Evolutionary conservation across 192 early-diverging fungal species (phyloP).

Genomic region (Coemansia sp.): DNA sequence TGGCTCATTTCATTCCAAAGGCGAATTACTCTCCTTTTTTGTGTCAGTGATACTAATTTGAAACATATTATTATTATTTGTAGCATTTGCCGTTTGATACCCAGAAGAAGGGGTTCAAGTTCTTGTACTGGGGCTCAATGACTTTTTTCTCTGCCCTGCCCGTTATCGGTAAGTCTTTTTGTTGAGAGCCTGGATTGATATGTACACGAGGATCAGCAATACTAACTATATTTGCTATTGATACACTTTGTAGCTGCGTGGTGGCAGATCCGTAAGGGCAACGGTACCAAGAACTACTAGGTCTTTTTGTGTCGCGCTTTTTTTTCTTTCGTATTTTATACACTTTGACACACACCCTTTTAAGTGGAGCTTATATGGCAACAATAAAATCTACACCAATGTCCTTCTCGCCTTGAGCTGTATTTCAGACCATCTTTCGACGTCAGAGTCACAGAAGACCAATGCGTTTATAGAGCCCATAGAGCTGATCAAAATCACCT

Average conservation of each 20-base stretch:
- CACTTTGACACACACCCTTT: not conserved
- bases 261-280: slow-evolving; percentile 56
- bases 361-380: not conserved
- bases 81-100: slow-evolving; percentile 54
- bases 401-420: not conserved
- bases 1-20: not conserved
- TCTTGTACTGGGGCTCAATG: slow-evolving; percentile 50
- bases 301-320: not conserved
- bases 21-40: not conserved
- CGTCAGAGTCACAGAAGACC: too few species aligned
- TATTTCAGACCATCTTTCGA: too few species aligned
- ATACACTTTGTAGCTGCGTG: slow-evolving; percentile 35
- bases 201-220: not conserved
- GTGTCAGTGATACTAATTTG: not conserved
- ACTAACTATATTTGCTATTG: not conserved
- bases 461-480: not conserved
- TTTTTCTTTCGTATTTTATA: not conserved
- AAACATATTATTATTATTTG: not conserved
- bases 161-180: slow-evolving; percentile 29
- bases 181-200: not conserved
- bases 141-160: slow-evolving; percentile 35
- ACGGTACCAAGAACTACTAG: slow-evolving; percentile 46
- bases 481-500: not conserved
- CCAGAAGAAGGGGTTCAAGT: slow-evolving; percentile 52
- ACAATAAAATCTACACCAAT: not conserved